A percentile compares a stretch with the other conserved stretches of the same genome.
phyloP scores from a whole-genome alignment of 768 basidiomycete genomes.

The Termitomyces sp. region DNA sequence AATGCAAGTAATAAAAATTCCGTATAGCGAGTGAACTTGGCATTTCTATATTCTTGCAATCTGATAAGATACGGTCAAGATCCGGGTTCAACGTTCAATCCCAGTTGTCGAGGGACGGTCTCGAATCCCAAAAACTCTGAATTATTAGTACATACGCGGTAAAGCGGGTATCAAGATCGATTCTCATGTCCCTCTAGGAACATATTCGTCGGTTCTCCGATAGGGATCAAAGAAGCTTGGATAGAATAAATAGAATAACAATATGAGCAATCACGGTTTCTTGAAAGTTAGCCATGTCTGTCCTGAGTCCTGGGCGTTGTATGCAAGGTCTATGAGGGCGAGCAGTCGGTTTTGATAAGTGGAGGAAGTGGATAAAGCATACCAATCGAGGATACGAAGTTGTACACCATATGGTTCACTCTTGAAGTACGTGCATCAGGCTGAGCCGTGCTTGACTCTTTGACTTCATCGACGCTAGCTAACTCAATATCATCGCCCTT shows the following conservation, averaged over 20 bases:
- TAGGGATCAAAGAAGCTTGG: not conserved
- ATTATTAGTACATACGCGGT: not conserved
- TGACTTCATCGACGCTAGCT: constrained; percentile 28
- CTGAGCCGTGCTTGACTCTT: constrained; percentile 36
- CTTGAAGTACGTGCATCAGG: constrained; percentile 31
- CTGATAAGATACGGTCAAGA: not conserved
- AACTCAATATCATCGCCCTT: constrained; percentile 32
- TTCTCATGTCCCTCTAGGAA: no score
- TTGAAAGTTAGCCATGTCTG: constrained; percentile 29
- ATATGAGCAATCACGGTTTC: constrained; percentile 15
- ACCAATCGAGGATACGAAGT: constrained; percentile 72
- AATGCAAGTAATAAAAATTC: not conserved
- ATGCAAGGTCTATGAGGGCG: constrained; percentile 19
- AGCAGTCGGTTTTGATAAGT: not conserved
- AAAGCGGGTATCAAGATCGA: not conserved
- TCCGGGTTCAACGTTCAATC: no score
- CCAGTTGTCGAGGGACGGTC: not conserved
- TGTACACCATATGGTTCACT: constrained; percentile 50
- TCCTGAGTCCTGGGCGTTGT: constrained; percentile 12
- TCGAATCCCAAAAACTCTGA: not conserved
- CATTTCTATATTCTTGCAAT: not conserved
- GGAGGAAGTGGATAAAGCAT: constrained; percentile 11
- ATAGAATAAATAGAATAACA: not conserved
- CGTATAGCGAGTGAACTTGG: not conserved
- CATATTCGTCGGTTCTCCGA: not conserved